Evolutionary conservation across 2,329 filamentous ascomycete genomes (phyloP).

Genomic region (Nemania diffusa): DNA sequence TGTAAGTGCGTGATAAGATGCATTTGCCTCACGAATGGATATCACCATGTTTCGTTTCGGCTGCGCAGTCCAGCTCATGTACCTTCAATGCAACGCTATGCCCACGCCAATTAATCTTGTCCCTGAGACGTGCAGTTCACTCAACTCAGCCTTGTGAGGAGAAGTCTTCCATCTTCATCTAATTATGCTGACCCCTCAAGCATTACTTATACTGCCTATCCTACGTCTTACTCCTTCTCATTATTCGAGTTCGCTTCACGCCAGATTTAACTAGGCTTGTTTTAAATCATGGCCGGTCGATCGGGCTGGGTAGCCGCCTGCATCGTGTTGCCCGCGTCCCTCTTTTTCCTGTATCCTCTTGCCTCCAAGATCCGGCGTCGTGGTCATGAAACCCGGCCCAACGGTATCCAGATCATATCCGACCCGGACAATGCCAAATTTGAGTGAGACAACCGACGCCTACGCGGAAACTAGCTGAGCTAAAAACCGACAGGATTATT

Average conservation of each 20-base stretch:
- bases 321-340: not conserved
- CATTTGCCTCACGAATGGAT: no score
- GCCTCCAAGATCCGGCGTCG: conserved; percentile 4
- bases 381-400: conserved; percentile 3
- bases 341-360: conserved; percentile 17
- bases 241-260: not conserved
- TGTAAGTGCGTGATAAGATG: no score
- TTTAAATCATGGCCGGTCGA: not conserved
- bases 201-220: no score
- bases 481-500: conserved; percentile 4
- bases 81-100: no score
- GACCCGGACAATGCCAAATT: conserved; percentile 11
- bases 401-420: conserved; percentile 7
- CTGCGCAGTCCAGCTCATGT: no score
- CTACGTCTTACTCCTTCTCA: no score
- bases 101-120: no score
- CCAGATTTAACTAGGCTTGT: not conserved
- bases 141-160: no score
- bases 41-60: no score
- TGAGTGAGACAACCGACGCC: conserved; percentile 3
- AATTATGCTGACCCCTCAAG: no score
- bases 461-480: not conserved
- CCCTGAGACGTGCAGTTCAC: no score
- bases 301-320: conserved; percentile 7
- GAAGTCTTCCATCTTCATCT: no score